These are phyloP conservation scores for Penicillium sp. DNA, from an alignment of 2,329 filamentous ascomycete species.

Conservation along the genomic window DNA sequence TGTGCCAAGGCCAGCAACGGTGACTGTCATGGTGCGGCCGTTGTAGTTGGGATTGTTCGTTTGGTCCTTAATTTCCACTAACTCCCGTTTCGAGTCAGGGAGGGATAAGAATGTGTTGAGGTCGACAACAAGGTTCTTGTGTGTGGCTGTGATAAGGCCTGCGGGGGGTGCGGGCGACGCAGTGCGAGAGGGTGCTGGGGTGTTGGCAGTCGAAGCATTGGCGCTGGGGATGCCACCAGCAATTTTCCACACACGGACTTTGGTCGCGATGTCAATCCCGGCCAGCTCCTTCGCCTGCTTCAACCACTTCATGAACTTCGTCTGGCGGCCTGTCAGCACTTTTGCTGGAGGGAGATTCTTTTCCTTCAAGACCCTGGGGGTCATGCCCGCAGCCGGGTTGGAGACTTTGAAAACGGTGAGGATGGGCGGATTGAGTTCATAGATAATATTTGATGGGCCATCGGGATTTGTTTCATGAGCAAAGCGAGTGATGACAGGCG, in stretches of 20 bases:
- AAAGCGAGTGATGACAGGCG: slow-evolving; percentile 70
- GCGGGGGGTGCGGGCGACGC: slow-evolving; percentile 46
- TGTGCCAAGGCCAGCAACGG: slow-evolving; percentile 66
- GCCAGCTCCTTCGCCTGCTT: slow-evolving; percentile 68
- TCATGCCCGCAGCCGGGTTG: slow-evolving; percentile 56
- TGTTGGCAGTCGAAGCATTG: slow-evolving; percentile 45
- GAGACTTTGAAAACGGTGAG: slow-evolving; percentile 82
- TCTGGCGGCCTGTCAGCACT: slow-evolving; percentile 70
- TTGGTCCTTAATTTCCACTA: slow-evolving; percentile 64
- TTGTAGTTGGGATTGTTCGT: slow-evolving; percentile 77
- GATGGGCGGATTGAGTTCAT: slow-evolving; percentile 80
- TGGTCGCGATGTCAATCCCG: slow-evolving; percentile 67
- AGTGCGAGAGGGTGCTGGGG: slow-evolving; percentile 45
- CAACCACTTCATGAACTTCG: slow-evolving; percentile 72
- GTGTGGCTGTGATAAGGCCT: slow-evolving; percentile 42
- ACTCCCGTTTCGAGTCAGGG: slow-evolving; percentile 63
- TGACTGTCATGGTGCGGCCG: slow-evolving; percentile 63
- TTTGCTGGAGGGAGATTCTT: slow-evolving; percentile 62
- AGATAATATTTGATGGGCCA: slow-evolving; percentile 64
- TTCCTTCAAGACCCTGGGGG: slow-evolving; percentile 62
- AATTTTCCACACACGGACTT: slow-evolving; percentile 75
- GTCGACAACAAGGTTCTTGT: slow-evolving; percentile 60
- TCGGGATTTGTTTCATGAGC: slow-evolving; percentile 71
- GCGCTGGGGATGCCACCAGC: slow-evolving; percentile 46
- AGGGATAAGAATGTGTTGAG: slow-evolving; percentile 64